phyloP scores from a whole-genome alignment of 345 rosid genomes.

The Barbarea vulgaris region DNA sequence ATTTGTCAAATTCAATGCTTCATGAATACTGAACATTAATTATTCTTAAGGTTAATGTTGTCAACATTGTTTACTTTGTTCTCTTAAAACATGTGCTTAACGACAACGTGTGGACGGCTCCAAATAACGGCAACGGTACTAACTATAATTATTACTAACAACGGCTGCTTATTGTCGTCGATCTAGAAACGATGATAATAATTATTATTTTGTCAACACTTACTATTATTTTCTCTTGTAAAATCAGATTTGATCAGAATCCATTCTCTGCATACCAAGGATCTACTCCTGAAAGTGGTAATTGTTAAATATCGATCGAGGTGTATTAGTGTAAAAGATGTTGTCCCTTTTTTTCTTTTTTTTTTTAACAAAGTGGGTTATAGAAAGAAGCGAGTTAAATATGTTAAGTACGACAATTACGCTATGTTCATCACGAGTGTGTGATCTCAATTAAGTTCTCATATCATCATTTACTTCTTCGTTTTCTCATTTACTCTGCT shows the following conservation, averaged over 20 bases:
- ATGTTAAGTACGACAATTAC: neutral
- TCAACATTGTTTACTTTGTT: neutral
- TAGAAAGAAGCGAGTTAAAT: constrained; percentile 2
- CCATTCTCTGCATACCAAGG: neutral
- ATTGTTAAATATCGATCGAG: neutral
- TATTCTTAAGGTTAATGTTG: neutral
- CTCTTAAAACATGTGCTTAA: neutral
- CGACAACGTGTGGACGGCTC: neutral
- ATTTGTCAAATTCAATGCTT: neutral
- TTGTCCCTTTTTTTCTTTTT: neutral
- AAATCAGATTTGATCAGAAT: neutral
- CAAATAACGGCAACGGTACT: neutral
- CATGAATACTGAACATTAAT: neutral
- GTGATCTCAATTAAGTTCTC: too few species aligned
- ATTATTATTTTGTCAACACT: too few species aligned
- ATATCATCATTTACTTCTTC: too few species aligned
- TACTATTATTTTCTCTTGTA: too few species aligned
- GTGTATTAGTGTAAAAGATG: neutral
- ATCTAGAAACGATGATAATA: neutral
- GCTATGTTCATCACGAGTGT: too few species aligned
- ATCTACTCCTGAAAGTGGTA: neutral
- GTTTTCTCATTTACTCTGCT: too few species aligned
- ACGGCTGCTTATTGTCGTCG: neutral
- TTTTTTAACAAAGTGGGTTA: neutral
- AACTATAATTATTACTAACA: neutral